Conservation (phyloP, 768 basidiomycete genomes). For the Kwoniella europaea region DNA sequence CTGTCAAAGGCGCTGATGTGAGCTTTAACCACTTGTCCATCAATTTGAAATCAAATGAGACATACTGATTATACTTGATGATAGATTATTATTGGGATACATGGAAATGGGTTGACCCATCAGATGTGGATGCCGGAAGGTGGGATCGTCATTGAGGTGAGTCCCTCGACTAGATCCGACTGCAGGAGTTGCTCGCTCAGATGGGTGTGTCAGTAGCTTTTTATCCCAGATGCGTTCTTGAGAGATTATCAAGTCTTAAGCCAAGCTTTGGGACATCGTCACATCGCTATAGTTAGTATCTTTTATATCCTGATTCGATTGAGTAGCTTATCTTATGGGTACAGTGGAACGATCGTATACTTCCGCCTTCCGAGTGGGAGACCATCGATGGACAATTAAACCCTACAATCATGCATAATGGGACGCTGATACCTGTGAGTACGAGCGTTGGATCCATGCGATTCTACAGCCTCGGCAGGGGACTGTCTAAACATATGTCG, state of each 20-base stretch:
- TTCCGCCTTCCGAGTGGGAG: slow-evolving; percentile 28
- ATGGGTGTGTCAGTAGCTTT: neutral
- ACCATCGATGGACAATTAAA: slow-evolving; percentile 7
- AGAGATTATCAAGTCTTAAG: slow-evolving; percentile 23
- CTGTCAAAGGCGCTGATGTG: slow-evolving; percentile 33
- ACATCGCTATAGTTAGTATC: neutral
- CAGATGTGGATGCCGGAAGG: slow-evolving; percentile 35
- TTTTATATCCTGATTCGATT: too few species aligned
- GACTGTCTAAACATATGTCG: too few species aligned
- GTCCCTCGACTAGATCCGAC: neutral
- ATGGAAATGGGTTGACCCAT: slow-evolving; percentile 42
- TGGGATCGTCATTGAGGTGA: slow-evolving; percentile 35
- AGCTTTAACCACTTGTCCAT: slow-evolving; percentile 2
- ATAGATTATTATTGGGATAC: slow-evolving; percentile 41
- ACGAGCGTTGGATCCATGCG: too few species aligned
- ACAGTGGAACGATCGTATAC: slow-evolving; percentile 34
- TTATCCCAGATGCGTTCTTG: slow-evolving; percentile 15
- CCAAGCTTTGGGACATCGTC: slow-evolving; percentile 2
- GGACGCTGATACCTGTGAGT: slow-evolving; percentile 31
- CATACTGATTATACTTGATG: neutral
- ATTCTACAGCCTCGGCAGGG: too few species aligned
- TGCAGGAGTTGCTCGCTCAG: too few species aligned
- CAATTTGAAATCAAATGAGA: too few species aligned
- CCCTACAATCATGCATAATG: slow-evolving; percentile 27
- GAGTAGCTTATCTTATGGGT: too few species aligned